Conservation (phyloP, 2,329 filamentous ascomycete genomes). For the Exophiala aquamarina region DNA sequence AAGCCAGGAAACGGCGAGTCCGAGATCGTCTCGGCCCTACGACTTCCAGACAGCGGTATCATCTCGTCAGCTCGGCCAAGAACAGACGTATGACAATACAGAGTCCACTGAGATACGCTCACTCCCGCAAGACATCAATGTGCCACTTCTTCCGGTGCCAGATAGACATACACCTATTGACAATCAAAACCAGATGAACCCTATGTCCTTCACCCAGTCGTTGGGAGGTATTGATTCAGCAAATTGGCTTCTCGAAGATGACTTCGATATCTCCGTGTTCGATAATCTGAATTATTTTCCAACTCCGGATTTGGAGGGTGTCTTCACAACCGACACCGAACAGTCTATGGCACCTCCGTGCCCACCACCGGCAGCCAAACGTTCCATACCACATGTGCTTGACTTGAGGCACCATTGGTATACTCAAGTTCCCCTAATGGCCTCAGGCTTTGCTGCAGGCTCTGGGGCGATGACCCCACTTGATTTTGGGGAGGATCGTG, state of each 20-base stretch:
- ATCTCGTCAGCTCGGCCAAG: no score
- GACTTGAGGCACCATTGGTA: conserved; percentile 13
- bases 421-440: conserved; percentile 3
- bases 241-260: conserved; percentile 14
- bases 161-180: background rate
- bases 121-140: background rate
- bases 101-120: background rate
- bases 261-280: conserved; percentile 16
- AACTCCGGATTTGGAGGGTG: background rate
- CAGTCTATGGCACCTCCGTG: background rate
- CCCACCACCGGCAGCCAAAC: background rate
- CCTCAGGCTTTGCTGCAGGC: conserved; percentile 4
- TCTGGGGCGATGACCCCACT: conserved; percentile 6
- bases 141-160: background rate
- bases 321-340: background rate
- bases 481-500: background rate
- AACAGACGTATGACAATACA: background rate
- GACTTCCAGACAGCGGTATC: background rate
- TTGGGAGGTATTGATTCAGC: conserved; percentile 1
- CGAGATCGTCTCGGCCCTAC: background rate
- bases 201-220: background rate
- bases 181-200: background rate
- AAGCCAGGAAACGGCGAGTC: no score
- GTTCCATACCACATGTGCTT: conserved; percentile 1
- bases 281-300: background rate